Base-by-base conservation (phyloP, 2,329 filamentous ascomycete species). In the Metarhizium guizhouense region DNA sequence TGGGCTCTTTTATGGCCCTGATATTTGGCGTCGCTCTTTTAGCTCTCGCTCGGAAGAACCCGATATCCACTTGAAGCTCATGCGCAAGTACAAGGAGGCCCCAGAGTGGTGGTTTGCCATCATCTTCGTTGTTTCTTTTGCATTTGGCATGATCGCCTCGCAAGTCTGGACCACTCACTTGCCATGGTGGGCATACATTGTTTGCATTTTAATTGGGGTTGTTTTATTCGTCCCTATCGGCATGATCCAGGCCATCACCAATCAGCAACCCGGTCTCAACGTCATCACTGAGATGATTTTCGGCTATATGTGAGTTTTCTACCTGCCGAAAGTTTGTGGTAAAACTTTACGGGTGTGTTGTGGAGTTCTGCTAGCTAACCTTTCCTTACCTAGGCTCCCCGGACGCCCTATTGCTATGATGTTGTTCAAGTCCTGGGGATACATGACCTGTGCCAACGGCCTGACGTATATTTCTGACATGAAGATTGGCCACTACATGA, bases 21-120 rank as follows among this genome's bases (percentile, higher is more conserved):
- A 80, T 25, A 73, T 83, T 36, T 60, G 65, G 57, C 57, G 60
- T 20, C 67, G 68, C 20, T 74, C 54, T 1, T 54, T 49, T 18
- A 38, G 47, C 6, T 36, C 51, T 47, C 51, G 51, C 29, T 45
- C 18, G 3, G 55, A 57, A 6, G 52, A 77, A 53, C 66, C 68
- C 11, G 79, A 82, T 60, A 64, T 81, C 3, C 79, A 82, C 60
- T 67, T 70, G 43, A 73, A 73, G 55, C 69, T 84, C 54, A 84
- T 84, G 80, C 62, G 69, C 25, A 77, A 75, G 54, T 85, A 82
- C 63, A 72, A 72, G 55, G 68, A 77, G 34, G 77, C 75, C 0
- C 81, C 82, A 0, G 64, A 75, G 36, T 83, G 77, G 77, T 84
- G 81, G 80, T 84, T 82, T 57, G 61, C 62, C 0, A 58, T 56